phyloP scores from a whole-genome alignment of 139 green algal species.

The Volvox africanus region DNA sequence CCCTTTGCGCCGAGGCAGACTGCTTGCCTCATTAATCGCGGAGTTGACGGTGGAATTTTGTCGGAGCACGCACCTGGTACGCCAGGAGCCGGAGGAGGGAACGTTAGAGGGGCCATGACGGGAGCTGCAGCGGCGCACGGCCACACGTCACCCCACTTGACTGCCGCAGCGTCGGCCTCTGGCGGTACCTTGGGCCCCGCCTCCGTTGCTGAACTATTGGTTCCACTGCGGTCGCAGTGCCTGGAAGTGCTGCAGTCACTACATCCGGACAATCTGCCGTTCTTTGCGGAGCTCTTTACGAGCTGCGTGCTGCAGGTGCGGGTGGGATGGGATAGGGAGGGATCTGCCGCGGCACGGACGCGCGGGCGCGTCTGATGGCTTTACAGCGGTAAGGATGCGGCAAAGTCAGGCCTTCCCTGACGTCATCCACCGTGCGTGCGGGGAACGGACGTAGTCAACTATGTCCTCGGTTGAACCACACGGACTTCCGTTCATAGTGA shows the following conservation, averaged over 20 bases:
- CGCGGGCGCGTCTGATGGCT: too few species aligned
- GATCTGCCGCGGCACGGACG: neutral
- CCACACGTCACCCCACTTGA: neutral
- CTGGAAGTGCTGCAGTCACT: conserved; percentile 63
- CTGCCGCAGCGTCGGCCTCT: neutral
- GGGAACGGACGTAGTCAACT: too few species aligned
- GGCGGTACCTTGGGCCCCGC: neutral
- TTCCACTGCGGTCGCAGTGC: conserved; percentile 54
- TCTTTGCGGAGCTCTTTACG: conserved; percentile 75
- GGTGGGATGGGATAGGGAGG: neutral
- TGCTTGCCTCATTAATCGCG: neutral
- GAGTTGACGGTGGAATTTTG: neutral
- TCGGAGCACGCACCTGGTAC: neutral
- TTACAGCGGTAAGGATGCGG: too few species aligned
- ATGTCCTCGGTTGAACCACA: too few species aligned
- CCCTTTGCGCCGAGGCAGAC: neutral
- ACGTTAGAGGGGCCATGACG: neutral
- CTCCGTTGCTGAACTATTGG: conserved; percentile 25
- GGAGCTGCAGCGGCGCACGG: neutral
- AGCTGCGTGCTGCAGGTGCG: conserved; percentile 70
- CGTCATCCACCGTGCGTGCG: too few species aligned
- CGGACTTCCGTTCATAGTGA: too few species aligned
- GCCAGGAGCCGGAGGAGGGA: neutral
- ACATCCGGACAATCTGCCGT: conserved; percentile 66
- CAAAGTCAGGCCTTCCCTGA: too few species aligned